phyloP scores from a whole-genome alignment of 768 basidiomycete species.

The Pilatotrama ljubarskyi region DNA sequence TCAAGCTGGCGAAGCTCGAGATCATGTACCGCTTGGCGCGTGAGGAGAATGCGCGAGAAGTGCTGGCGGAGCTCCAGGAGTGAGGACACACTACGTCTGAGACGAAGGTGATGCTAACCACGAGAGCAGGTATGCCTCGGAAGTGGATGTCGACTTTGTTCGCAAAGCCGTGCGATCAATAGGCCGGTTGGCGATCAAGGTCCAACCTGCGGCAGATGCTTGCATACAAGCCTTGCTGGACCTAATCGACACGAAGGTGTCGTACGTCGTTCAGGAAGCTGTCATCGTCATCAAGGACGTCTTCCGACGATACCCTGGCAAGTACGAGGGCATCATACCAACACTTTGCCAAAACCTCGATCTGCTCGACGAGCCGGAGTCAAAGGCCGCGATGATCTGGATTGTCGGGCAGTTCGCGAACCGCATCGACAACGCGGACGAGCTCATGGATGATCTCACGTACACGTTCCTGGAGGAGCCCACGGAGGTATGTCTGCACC shows the following conservation, averaged over 20 bases:
- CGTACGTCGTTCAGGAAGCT: constrained; percentile 96
- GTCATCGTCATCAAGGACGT: constrained; percentile 98
- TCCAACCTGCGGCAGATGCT: constrained; percentile 81
- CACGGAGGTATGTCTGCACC: constrained; percentile 67
- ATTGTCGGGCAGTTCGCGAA: constrained; percentile 96
- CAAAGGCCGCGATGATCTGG: constrained; percentile 98
- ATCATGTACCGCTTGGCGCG: constrained; percentile 98
- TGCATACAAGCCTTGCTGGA: constrained; percentile 86
- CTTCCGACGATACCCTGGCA: constrained; percentile 94
- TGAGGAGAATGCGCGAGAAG: constrained; percentile 91
- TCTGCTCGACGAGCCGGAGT: constrained; percentile 90
- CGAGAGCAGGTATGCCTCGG: constrained; percentile 84
- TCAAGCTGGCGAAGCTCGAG: constrained; percentile 96
- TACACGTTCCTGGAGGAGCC: constrained; percentile 91
- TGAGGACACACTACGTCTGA: constrained; percentile 35
- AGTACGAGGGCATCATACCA: constrained; percentile 95
- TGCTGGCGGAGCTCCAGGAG: constrained; percentile 95
- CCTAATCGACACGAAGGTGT: constrained; percentile 90
- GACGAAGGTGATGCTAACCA: neutral
- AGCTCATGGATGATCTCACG: constrained; percentile 88
- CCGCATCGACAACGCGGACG: constrained; percentile 93
- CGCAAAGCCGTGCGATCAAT: constrained; percentile 97
- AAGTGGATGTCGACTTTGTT: constrained; percentile 98
- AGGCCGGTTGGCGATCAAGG: constrained; percentile 97
- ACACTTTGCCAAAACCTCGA: constrained; percentile 92